Percentiles rank a stretch among this genome's conserved stretches.
These are phyloP conservation scores for Anisodus tanguticus DNA, from an alignment of 257 asterid species.

Conservation along the genomic window DNA sequence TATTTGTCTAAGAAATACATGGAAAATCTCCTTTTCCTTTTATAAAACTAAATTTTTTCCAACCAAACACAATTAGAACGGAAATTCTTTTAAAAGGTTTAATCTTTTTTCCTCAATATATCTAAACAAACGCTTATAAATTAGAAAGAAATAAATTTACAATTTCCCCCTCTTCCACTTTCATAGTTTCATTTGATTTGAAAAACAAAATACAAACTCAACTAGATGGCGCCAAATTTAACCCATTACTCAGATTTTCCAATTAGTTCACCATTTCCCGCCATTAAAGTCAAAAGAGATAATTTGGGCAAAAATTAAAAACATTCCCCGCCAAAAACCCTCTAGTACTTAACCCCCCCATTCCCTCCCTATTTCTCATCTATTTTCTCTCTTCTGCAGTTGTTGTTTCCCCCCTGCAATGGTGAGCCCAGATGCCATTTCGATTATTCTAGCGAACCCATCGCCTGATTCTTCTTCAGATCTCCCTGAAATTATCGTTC, in stretches of 20 bases:
- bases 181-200: not conserved
- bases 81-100: too few relatives aligned
- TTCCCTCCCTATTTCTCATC: not conserved
- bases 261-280: conserved; percentile 35
- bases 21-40: too few relatives aligned
- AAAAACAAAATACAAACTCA: not conserved
- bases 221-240: conserved; percentile 22
- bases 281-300: conserved; percentile 23
- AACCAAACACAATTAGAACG: not conserved
- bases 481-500: conserved; percentile 71
- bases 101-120: not conserved
- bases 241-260: not conserved
- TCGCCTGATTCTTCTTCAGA: conserved; percentile 67
- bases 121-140: not conserved
- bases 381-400: not conserved
- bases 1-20: too few relatives aligned
- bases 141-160: not conserved
- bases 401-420: not conserved
- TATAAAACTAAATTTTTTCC: too few relatives aligned
- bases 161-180: not conserved
- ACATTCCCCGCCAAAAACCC: conserved; percentile 39
- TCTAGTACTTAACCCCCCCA: conserved; percentile 30
- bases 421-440: conserved; percentile 72
- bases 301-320: conserved; percentile 34
- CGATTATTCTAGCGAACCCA: conserved; percentile 71